These are phyloP conservation scores for Chenopodium quinoa DNA, from an alignment of 148 eudicot genomes.

Conservation along the genomic window DNA sequence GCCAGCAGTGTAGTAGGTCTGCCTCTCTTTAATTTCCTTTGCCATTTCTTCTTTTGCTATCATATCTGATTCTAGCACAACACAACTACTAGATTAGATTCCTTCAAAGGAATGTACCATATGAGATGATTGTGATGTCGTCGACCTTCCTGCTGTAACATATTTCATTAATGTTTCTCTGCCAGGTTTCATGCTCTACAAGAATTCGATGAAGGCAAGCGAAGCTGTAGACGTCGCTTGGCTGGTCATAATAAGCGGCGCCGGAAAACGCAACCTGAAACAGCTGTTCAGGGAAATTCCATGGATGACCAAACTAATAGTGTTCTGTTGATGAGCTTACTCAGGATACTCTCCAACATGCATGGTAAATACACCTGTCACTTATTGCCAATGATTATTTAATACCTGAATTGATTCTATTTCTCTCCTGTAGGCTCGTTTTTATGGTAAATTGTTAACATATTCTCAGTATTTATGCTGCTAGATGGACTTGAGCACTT, in stretches of 20 bases:
- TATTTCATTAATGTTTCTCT: not conserved
- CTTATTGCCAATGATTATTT: not conserved
- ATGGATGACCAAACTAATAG: conserved; percentile 51
- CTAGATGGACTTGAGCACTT: not conserved
- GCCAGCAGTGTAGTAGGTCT: conserved; percentile 95
- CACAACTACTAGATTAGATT: too few species aligned
- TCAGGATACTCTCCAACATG: conserved; percentile 67
- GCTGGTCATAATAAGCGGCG: conserved; percentile 88
- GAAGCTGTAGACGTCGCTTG: conserved; percentile 86
- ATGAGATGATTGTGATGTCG: not conserved
- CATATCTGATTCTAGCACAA: too few species aligned
- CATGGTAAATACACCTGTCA: conserved; percentile 43
- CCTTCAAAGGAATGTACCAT: too few species aligned
- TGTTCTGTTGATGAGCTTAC: conserved; percentile 53
- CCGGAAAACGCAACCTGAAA: conserved; percentile 82
- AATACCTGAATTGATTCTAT: not conserved
- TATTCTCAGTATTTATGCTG: not conserved
- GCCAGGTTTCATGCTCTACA: conserved; percentile 80
- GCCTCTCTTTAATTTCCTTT: not conserved
- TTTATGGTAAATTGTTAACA: not conserved
- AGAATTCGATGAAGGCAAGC: conserved; percentile 89
- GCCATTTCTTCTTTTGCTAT: not conserved
- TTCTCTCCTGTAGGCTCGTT: not conserved
- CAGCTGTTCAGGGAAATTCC: conserved; percentile 33
- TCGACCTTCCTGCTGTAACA: not conserved